These are phyloP conservation scores for Yamadazyma trypodendri DNA, from an alignment of 1,139 yeast species.

Conservation along the genomic window DNA sequence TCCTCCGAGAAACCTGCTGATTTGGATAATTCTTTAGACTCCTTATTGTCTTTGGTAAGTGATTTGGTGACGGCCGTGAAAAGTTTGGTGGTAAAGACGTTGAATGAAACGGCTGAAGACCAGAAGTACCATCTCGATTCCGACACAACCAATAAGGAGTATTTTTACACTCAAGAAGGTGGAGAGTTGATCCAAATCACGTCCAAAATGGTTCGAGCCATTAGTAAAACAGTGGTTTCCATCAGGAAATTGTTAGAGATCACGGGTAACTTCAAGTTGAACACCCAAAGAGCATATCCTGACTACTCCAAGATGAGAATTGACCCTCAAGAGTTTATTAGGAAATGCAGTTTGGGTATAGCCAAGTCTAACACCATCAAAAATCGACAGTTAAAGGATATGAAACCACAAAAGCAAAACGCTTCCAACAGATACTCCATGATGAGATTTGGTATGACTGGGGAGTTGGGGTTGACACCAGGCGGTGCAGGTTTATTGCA, in stretches of 20 bases:
- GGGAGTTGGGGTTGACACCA: conserved; percentile 52
- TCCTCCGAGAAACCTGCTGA: conserved; percentile 42
- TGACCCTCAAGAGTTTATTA: conserved; percentile 62
- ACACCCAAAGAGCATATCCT: conserved; percentile 66
- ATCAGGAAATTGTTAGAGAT: conserved; percentile 42
- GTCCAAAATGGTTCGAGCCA: conserved; percentile 61
- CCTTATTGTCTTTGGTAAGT: conserved; percentile 58
- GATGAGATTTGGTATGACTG: conserved; percentile 57
- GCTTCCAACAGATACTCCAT: conserved; percentile 53
- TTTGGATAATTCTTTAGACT: conserved; percentile 57
- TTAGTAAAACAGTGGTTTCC: conserved; percentile 49
- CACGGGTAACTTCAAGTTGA: conserved; percentile 73
- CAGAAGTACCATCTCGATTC: conserved; percentile 13
- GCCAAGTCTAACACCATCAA: conserved; percentile 43
- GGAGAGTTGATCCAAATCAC: conserved; percentile 61
- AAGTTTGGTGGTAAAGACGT: conserved; percentile 55
- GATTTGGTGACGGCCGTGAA: conserved; percentile 67
- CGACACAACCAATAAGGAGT: conserved; percentile 23
- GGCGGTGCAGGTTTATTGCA: conserved; percentile 57
- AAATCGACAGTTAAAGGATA: conserved; percentile 18
- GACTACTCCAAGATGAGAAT: conserved; percentile 61
- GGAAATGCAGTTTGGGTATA: conserved; percentile 61
- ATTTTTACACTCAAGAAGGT: conserved; percentile 65
- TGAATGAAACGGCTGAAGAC: conserved; percentile 38
- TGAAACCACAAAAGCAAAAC: conserved; percentile 15